Base-by-base conservation (phyloP, 2,329 filamentous ascomycete species). In the Aspergillus ruber region DNA sequence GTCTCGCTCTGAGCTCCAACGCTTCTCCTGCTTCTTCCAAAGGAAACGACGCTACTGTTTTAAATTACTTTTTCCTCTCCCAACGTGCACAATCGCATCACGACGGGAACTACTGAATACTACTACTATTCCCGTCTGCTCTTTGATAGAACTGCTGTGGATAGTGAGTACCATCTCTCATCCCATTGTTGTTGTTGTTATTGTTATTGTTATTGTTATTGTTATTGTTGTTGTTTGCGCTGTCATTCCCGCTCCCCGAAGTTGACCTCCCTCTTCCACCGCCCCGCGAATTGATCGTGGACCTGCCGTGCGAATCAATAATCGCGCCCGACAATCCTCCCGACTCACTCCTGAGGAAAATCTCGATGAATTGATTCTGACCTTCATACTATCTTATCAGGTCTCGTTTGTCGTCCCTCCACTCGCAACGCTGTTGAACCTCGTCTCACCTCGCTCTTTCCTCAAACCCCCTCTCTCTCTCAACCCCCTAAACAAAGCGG, bases 1-100 rank as follows among this genome's bases (percentile, higher is more conserved):
- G 58, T 64, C 59, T 63, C 61, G 58, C 57, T 56, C 57, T 59
- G 56, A 60, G 56, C 55, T 59, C 50, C 53, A 51, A 56, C 56
- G 43, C 51, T 54, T 54, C 55, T 42, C 39, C 33, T 9, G 6
- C 15, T 33, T 33, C 32, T 33, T n/a, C 33, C 8, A 36, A 18
- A 13, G 23, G 3, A 18, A 21, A 21, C 13, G 17, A 29, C 25
- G 9, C 25, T 29, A 29, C 10, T 12, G 10, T 27, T 27, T 29
- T 29, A 4, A 12, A 29, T 29, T 29, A 4, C 25, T 29, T 4
- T 29, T 29, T 29, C 10, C 9, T 27, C 9, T 27, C 9, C 2
- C 25, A 29, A 12, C 25, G 9, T 29, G 25, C 25, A 29, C 25
- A 29, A 29, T 12, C 25, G 25, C 25, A 29, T 29, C 9, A 29